Conservation (phyloP, 352 stramenopile species). For the Globisporangium parvum region DNA sequence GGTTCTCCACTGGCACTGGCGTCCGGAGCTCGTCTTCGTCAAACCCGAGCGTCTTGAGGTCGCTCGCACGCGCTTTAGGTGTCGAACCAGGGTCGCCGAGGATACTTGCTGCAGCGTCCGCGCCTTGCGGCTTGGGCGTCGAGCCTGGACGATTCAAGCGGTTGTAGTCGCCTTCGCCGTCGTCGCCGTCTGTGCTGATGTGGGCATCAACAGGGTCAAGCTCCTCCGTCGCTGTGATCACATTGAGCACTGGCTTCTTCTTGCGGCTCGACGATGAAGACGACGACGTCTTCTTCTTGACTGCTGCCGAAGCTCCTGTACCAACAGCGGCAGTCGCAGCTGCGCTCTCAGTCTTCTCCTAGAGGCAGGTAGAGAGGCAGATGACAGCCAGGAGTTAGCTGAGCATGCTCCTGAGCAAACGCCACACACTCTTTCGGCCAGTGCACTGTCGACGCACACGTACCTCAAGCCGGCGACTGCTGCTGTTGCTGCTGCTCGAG, state of each 20-base stretch:
- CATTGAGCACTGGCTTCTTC: constrained; percentile 36
- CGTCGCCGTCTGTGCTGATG: constrained; percentile 2
- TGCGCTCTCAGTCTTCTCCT: not conserved
- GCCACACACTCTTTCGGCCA: too few relatives aligned
- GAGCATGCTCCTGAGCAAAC: not conserved
- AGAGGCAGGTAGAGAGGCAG: not conserved
- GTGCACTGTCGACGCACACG: too few relatives aligned
- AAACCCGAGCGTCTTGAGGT: constrained; percentile 44
- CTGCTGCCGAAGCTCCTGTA: not conserved
- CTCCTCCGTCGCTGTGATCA: constrained; percentile 24
- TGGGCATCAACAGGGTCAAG: constrained; percentile 7
- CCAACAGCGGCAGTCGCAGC: not conserved
- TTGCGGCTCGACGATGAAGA: constrained; percentile 5
- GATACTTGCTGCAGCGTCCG: constrained; percentile 16
- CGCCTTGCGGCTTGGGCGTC: constrained; percentile 34
- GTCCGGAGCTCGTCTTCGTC: constrained; percentile 34
- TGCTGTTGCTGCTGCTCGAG: constrained; percentile 10
- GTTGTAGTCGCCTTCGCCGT: constrained; percentile 34
- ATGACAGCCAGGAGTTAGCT: not conserved
- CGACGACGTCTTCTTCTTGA: constrained; percentile 8
- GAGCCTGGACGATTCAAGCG: constrained; percentile 51
- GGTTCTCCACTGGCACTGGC: constrained; percentile 10
- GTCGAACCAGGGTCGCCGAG: constrained; percentile 61
- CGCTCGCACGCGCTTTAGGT: constrained; percentile 37
- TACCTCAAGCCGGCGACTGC: constrained; percentile 3